Percentiles rank a stretch among this genome's conserved stretches.
Conservation (phyloP, 371 early-diverging fungal species). For the Mortierella sp. region DNA sequence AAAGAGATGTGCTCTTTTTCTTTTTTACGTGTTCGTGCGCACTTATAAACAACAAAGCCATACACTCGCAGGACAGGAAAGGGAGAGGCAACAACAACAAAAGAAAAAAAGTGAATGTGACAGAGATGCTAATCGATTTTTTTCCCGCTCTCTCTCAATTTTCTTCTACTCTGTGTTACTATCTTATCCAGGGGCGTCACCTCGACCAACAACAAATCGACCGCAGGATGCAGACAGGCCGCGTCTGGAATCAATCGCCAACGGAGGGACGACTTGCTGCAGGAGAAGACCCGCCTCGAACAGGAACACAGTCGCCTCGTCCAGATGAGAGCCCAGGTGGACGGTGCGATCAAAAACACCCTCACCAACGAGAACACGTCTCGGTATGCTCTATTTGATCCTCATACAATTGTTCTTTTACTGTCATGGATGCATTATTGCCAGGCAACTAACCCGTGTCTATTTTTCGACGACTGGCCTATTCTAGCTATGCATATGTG, state of each 20-base stretch:
- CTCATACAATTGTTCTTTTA: background rate
- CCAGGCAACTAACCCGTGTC: background rate
- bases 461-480: background rate
- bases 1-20: background rate
- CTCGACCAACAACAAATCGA: slow-evolving; percentile 20
- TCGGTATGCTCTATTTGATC: slow-evolving; percentile 21
- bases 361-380: slow-evolving; percentile 48
- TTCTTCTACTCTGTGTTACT: slow-evolving; percentile 5
- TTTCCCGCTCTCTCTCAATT: slow-evolving; percentile 20
- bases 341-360: slow-evolving; percentile 37
- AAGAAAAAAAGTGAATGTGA: background rate
- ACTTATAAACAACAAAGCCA: background rate
- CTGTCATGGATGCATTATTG: background rate
- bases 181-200: slow-evolving; percentile 41
- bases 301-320: slow-evolving; percentile 34
- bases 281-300: slow-evolving; percentile 39
- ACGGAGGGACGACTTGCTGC: slow-evolving; percentile 41
- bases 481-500: slow-evolving; percentile 45
- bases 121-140: slow-evolving; percentile 9
- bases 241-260: slow-evolving; percentile 30
- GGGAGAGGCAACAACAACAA: no score
- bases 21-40: background rate
- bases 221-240: slow-evolving; percentile 26
- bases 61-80: background rate
- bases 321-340: slow-evolving; percentile 38